phyloP scores from a whole-genome alignment of 805 yeast genomes.

The Hanseniaspora occidentalis region DNA sequence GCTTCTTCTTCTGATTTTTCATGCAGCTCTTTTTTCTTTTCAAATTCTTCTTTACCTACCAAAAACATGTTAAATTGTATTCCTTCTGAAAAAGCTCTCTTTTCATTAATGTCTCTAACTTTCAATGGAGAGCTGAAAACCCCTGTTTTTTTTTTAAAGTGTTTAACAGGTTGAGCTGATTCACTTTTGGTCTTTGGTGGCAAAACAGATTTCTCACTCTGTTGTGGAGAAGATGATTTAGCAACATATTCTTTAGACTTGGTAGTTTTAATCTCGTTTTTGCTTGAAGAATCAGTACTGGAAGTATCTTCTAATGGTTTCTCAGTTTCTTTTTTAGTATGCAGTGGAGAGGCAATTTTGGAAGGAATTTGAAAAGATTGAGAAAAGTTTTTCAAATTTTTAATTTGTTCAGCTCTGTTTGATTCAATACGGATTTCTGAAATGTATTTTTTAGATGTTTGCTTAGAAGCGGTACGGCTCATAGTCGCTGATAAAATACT shows the following conservation, averaged over 20 bases:
- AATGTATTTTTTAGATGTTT: slow-evolving; percentile 24
- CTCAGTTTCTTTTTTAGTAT: too few relatives aligned
- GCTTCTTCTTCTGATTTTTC: slow-evolving; percentile 16
- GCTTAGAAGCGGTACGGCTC: slow-evolving; percentile 33
- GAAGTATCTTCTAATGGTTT: too few relatives aligned
- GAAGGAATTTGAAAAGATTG: slow-evolving; percentile 15
- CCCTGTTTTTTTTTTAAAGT: too few relatives aligned
- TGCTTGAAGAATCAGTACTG: too few relatives aligned
- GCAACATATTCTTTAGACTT: background rate
- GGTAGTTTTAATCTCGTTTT: background rate
- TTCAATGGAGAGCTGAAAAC: too few relatives aligned
- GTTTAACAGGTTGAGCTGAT: too few relatives aligned
- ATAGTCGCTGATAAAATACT: slow-evolving; percentile 17
- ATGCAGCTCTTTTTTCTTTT: slow-evolving; percentile 15
- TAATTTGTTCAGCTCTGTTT: slow-evolving; percentile 23
- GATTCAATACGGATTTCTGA: slow-evolving; percentile 15
- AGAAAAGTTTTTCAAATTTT: slow-evolving; percentile 15
- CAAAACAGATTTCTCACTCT: too few relatives aligned
- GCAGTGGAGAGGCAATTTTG: slow-evolving; percentile 20
- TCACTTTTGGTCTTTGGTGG: too few relatives aligned
- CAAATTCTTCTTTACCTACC: slow-evolving; percentile 28
- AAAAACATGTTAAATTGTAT: slow-evolving; percentile 37
- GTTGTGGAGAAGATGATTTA: background rate
- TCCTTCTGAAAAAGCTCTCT: too few relatives aligned
- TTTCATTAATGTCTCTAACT: too few relatives aligned